Base-by-base conservation (phyloP, 1,284 basidiomycete genomes). In the Trichosporon faecale region DNA sequence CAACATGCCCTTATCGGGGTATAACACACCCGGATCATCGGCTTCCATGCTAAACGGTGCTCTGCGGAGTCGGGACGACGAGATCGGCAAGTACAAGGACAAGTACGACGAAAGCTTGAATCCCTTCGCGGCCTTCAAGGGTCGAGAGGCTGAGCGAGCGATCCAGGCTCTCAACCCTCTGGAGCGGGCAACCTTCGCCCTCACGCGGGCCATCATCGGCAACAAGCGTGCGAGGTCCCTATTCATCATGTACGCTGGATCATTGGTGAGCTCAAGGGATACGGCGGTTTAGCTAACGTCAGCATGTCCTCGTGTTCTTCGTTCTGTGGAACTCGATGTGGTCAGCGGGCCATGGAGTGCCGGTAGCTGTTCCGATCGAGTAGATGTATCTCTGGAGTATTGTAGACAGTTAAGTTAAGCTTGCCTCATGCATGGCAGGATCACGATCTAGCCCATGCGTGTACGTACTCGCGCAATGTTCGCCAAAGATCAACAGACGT, bases 41-140 rank as follows among this genome's bases (percentile, higher is more conserved):
- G 73, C 73, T 0, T 74, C 76, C 1, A 72, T 78, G 65, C 74
- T 82, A 69, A 78, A 75, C 52, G 79, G 81, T 16, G 79, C 78
- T 16, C 68, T 79, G 70, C 66, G 75, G 9, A 73, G 71, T 33
- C 80, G 84, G 60, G 78, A 87, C 44, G 91, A 91, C 72, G 93
- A 94, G 73, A 89, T 96, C 82, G 91, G 91, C 76, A 92, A 91
- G 80, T 99, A 98, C 83, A 89, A 91, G 67, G 88, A 91, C 72
- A 88, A 93, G 80, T 98, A 98, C 80, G 95, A 99, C 80, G 93
- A 97, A 81, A 89, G 91, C 64, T 93, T 98, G 89, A 98, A 99
- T 79, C 96, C 96, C 0, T 99, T 98, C 81, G 94, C 98, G 82
- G 93, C 92, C 3, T 98, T 99, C 87, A 89, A 94, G 71, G 95